phyloP scores from a whole-genome alignment of 202 grass and related monocot species.

The Carex arenaria region DNA sequence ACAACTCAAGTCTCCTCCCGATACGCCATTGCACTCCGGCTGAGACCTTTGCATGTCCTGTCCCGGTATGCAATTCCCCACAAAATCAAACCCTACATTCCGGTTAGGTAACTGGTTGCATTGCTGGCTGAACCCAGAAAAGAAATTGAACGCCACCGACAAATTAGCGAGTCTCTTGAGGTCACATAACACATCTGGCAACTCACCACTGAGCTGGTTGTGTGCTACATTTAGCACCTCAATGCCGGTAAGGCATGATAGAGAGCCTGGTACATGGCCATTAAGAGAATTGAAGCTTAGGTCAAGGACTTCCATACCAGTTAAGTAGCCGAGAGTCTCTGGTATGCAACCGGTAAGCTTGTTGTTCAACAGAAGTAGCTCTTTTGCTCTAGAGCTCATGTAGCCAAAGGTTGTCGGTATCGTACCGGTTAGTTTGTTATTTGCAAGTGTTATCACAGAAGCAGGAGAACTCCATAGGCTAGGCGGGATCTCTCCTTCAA shows the following conservation, averaged over 20 bases:
- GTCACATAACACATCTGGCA: constrained; percentile 69
- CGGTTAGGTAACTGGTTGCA: constrained; percentile 49
- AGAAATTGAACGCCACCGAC: constrained; percentile 83
- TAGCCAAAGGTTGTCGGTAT: constrained; percentile 50
- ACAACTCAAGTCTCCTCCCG: constrained; percentile 55
- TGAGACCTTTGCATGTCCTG: constrained; percentile 64
- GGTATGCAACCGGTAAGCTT: constrained; percentile 80
- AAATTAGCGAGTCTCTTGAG: constrained; percentile 69
- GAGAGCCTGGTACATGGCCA: constrained; percentile 59
- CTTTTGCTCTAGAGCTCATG: constrained; percentile 38
- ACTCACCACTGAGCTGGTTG: constrained; percentile 74
- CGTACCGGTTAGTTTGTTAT: constrained; percentile 65
- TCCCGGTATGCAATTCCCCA: constrained; percentile 72
- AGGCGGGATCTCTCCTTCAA: constrained; percentile 62
- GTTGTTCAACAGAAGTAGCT: constrained; percentile 88
- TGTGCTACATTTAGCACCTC: constrained; percentile 94
- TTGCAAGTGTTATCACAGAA: constrained; percentile 80
- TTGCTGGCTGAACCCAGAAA: constrained; percentile 64
- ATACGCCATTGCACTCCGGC: constrained; percentile 51
- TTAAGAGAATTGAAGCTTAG: constrained; percentile 74
- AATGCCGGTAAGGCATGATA: constrained; percentile 68
- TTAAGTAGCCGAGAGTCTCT: constrained; percentile 59
- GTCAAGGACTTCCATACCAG: constrained; percentile 68
- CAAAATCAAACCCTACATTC: constrained; percentile 63
- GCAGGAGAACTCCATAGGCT: constrained; percentile 64